Conservation (phyloP, 2,329 filamentous ascomycete genomes). For the Pezicula neosporulosa region DNA sequence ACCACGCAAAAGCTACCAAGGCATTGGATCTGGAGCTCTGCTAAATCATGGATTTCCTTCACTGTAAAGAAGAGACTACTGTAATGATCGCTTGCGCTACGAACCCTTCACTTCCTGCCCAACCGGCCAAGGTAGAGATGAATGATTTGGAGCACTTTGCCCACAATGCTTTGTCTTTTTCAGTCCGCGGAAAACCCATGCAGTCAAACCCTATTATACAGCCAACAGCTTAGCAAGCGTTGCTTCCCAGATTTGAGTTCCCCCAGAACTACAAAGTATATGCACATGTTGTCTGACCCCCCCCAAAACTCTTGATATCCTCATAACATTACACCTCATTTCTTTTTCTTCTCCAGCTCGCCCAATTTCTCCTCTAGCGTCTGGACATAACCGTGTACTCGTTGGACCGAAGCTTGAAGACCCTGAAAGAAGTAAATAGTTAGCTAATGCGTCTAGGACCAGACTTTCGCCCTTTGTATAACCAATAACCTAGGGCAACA, state of each 20-base stretch:
- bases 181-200: too few species aligned
- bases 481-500: conserved; percentile 5
- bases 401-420: conserved; percentile 81
- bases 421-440: conserved; percentile 48
- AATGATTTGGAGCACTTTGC: too few species aligned
- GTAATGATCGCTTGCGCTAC: background rate
- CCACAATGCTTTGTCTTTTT: too few species aligned
- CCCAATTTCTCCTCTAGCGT: conserved; percentile 78
- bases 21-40: too few species aligned
- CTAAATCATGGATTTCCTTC: too few species aligned
- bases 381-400: conserved; percentile 80
- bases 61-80: too few species aligned
- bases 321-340: conserved; percentile 35
- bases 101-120: too few species aligned
- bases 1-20: too few species aligned
- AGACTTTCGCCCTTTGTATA: background rate
- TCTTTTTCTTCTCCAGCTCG: conserved; percentile 60
- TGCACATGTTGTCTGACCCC: background rate
- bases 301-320: conserved; percentile 3
- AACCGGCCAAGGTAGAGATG: too few species aligned
- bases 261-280: background rate
- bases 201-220: too few species aligned
- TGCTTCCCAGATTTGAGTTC: background rate
- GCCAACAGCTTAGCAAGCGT: background rate
- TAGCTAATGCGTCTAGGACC: conserved; percentile 7